phyloP scores from a whole-genome alignment of 2,329 filamentous ascomycete genomes.

The Graphilbum fragrans region DNA sequence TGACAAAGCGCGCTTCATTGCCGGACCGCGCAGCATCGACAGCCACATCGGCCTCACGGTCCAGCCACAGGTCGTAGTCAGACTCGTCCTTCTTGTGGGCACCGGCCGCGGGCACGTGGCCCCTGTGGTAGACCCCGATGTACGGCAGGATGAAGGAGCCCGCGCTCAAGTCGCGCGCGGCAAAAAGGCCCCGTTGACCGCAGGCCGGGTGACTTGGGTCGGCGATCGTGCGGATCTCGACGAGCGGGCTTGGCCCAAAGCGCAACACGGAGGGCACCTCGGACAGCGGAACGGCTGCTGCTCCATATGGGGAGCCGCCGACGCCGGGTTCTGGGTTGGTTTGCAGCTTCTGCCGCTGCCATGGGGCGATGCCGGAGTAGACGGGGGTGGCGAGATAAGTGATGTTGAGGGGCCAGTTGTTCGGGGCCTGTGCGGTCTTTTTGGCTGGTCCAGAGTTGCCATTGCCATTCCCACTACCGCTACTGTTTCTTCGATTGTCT shows the following conservation, averaged over 20 bases:
- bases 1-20: slow-evolving; percentile 55
- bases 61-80: slow-evolving; percentile 55
- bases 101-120: slow-evolving; percentile 13
- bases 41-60: slow-evolving; percentile 41
- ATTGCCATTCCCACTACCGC: no score
- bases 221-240: slow-evolving; percentile 41
- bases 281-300: background rate
- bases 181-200: slow-evolving; percentile 49
- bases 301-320: background rate
- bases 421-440: no score
- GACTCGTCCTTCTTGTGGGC: slow-evolving; percentile 25
- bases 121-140: slow-evolving; percentile 43
- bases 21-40: slow-evolving; percentile 46
- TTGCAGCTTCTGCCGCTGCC: slow-evolving; percentile 27
- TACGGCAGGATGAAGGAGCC: slow-evolving; percentile 50
- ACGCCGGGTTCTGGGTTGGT: slow-evolving; percentile 12
- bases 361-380: slow-evolving; percentile 31
- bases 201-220: slow-evolving; percentile 41
- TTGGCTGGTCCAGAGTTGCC: no score
- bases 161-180: slow-evolving; percentile 37
- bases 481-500: background rate
- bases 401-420: slow-evolving; percentile 44
- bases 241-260: slow-evolving; percentile 32
- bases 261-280: slow-evolving; percentile 9
- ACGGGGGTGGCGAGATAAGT: slow-evolving; percentile 39